Evolutionary conservation across 192 early-diverging fungal species (phyloP).

Genomic region (Funneliformis geosporum): DNA sequence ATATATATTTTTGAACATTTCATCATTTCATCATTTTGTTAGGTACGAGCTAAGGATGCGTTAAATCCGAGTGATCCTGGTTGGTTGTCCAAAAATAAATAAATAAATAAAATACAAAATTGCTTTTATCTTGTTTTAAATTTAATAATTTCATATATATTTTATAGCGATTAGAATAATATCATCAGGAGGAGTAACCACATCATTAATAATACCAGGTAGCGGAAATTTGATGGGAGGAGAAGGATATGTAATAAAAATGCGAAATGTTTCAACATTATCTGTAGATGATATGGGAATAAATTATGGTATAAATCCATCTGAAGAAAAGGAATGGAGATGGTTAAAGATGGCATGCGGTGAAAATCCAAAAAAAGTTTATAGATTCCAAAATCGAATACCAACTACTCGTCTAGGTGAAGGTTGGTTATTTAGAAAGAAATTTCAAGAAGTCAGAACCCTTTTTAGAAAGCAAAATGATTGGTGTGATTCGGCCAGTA

Average conservation of each 20-base stretch:
- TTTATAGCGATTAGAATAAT: conserved; percentile 53
- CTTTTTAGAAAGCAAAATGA: conserved; percentile 56
- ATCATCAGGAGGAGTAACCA: conserved; percentile 73
- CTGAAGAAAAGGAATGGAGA: conserved; percentile 50
- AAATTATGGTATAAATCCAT: conserved; percentile 48
- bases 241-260: conserved; percentile 69
- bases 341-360: conserved; percentile 87
- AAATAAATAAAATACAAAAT: background rate
- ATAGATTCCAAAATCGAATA: background rate
- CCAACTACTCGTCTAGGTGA: conserved; percentile 62
- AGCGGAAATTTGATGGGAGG: conserved; percentile 77
- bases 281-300: conserved; percentile 69
- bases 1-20: too few species aligned
- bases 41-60: conserved; percentile 63
- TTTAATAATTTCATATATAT: background rate
- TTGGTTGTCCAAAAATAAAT: conserved; percentile 29
- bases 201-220: conserved; percentile 72
- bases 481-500: conserved; percentile 54
- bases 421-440: conserved; percentile 65
- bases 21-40: too few species aligned
- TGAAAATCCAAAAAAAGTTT: conserved; percentile 68
- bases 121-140: background rate
- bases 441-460: conserved; percentile 53
- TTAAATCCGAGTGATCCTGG: conserved; percentile 66
- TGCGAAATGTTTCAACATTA: conserved; percentile 51